Conservation (phyloP, 345 rosid genomes). For the Salix purpurea region DNA sequence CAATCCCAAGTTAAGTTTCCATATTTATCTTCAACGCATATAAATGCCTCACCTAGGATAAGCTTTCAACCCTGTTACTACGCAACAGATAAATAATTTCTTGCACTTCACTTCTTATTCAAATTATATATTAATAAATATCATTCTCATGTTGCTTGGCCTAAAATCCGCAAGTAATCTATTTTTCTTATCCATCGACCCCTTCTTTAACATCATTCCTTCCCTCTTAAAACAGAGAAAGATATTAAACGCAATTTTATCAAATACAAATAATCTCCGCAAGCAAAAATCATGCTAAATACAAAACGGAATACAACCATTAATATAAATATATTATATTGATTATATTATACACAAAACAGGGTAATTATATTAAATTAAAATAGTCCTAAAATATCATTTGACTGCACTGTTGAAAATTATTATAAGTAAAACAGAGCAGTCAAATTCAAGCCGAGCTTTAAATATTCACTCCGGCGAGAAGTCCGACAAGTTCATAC, state of each 20-base stretch:
- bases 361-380: background rate
- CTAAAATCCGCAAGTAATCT: background rate
- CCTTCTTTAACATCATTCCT: background rate
- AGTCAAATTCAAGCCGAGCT: constrained; percentile 15
- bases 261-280: background rate
- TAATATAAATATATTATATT: background rate
- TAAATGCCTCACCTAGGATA: background rate
- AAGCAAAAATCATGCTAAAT: background rate
- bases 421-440: background rate
- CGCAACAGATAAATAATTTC: background rate
- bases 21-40: background rate
- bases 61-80: background rate
- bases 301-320: background rate
- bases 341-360: background rate
- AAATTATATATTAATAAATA: background rate
- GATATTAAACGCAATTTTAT: background rate
- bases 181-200: background rate
- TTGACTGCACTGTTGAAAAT: background rate
- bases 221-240: background rate
- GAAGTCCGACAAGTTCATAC: constrained; percentile 39
- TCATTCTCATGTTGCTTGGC: background rate
- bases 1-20: background rate
- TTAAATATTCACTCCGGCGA: constrained; percentile 15
- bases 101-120: background rate
- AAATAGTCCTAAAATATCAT: background rate